Percentiles rank a stretch among this genome's conserved stretches.
Evolutionary conservation across 345 rosid genomes (phyloP).

Genomic region (Anastatica hierochuntica): DNA sequence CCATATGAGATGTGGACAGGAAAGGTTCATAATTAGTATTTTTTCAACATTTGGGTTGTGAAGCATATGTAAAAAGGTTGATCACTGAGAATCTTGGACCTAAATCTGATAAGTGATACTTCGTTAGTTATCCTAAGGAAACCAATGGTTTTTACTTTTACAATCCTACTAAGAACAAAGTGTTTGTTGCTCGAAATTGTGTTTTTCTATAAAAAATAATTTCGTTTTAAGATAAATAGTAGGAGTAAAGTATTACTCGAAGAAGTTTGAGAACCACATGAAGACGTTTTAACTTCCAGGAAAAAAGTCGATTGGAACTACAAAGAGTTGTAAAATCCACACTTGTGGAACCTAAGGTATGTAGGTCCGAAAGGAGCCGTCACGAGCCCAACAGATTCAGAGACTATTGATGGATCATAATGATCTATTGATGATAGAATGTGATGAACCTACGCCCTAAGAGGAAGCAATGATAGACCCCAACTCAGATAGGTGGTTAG

Average conservation of each 20-base stretch:
- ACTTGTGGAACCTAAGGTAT: background rate
- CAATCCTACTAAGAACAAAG: background rate
- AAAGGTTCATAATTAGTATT: background rate
- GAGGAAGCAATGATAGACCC: background rate
- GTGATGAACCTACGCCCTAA: background rate
- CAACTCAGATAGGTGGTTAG: slow-evolving; percentile 11
- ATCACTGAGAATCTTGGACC: background rate
- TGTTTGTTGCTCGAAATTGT: background rate
- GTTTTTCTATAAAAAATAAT: too few species aligned
- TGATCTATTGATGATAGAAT: background rate
- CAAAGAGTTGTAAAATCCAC: background rate
- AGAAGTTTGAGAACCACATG: background rate
- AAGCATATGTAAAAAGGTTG: background rate
- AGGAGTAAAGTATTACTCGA: background rate
- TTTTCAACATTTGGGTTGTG: background rate
- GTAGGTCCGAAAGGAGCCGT: background rate
- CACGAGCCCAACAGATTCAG: background rate
- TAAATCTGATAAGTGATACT: background rate
- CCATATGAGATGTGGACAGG: background rate
- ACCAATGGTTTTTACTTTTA: background rate
- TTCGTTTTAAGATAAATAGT: too few species aligned
- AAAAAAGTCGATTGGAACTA: background rate
- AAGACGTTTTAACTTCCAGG: background rate
- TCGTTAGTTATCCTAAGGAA: background rate
- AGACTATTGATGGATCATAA: background rate